Evolutionary conservation across 139 green algal species (phyloP).

Genomic region (Astrephomene gubernaculifera): DNA sequence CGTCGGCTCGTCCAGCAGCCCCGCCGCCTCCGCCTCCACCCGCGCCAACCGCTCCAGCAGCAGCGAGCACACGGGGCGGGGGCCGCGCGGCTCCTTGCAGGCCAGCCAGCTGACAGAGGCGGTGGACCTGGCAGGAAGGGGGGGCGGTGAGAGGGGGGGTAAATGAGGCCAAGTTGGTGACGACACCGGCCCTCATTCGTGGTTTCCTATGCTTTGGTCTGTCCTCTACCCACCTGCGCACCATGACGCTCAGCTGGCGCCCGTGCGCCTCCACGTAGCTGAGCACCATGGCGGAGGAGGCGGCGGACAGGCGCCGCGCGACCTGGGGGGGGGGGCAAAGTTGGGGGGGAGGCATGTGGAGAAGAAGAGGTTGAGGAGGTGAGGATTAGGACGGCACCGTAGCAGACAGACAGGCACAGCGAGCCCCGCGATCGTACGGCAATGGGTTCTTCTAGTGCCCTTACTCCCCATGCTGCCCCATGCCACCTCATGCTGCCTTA

Average conservation of each 20-base stretch:
- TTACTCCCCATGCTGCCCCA: too few species aligned
- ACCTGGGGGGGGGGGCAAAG: constrained; percentile 22
- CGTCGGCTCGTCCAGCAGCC: constrained; percentile 38
- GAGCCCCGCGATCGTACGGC: too few species aligned
- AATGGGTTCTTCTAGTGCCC: too few species aligned
- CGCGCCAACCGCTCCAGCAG: constrained; percentile 67
- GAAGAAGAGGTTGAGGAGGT: background rate
- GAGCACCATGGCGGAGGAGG: constrained; percentile 62
- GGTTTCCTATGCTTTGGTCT: background rate
- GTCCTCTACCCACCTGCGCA: constrained; percentile 34
- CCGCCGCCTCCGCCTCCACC: constrained; percentile 59
- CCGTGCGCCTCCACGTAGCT: constrained; percentile 78
- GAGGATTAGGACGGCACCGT: too few species aligned
- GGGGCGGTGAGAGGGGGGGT: too few species aligned
- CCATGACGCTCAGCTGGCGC: constrained; percentile 66
- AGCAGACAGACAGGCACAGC: too few species aligned
- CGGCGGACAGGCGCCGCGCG: constrained; percentile 55
- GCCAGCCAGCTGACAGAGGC: constrained; percentile 71
- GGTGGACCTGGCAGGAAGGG: constrained; percentile 36
- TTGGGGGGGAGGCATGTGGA: background rate
- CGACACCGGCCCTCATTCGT: too few species aligned
- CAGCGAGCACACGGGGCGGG: constrained; percentile 73
- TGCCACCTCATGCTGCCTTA: too few species aligned
- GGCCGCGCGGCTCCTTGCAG: constrained; percentile 69
- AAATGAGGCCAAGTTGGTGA: too few species aligned